These are phyloP conservation scores for Aspergillus niger DNA, from an alignment of 2,329 filamentous ascomycete species.

Conservation along the genomic window DNA sequence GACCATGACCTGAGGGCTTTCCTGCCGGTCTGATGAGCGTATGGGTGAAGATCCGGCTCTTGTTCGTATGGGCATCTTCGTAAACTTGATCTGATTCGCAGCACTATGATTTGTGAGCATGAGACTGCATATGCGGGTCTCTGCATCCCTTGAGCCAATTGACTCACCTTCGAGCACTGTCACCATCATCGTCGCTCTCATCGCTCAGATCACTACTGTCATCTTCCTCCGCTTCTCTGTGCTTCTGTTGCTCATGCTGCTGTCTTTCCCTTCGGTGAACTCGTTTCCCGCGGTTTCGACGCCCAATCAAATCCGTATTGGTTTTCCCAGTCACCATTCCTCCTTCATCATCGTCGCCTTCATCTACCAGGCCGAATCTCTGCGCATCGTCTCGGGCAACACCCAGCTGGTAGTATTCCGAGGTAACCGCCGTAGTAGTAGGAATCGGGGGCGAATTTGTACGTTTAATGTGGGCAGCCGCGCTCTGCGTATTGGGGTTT, in stretches of 20 bases:
- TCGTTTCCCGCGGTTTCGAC: slow-evolving; percentile 39
- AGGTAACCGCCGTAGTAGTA: slow-evolving; percentile 57
- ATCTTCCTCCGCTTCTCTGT: slow-evolving; percentile 60
- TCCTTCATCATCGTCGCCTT: slow-evolving; percentile 63
- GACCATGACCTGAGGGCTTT: slow-evolving; percentile 52
- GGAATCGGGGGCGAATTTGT: slow-evolving; percentile 69
- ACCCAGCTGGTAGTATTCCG: slow-evolving; percentile 62
- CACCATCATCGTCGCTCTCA: slow-evolving; percentile 65
- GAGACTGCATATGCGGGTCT: not conserved
- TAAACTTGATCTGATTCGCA: slow-evolving; percentile 90
- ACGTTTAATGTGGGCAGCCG: slow-evolving; percentile 60
- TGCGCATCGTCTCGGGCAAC: slow-evolving; percentile 31
- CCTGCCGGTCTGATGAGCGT: slow-evolving; percentile 53
- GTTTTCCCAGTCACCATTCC: slow-evolving; percentile 64
- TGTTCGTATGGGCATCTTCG: slow-evolving; percentile 87
- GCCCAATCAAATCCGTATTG: slow-evolving; percentile 59
- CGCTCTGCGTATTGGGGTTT: slow-evolving; percentile 39
- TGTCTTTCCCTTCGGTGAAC: slow-evolving; percentile 40
- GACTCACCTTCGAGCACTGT: slow-evolving; percentile 42
- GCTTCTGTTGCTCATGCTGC: slow-evolving; percentile 55
- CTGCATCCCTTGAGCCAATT: not conserved
- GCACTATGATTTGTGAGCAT: slow-evolving; percentile 52
- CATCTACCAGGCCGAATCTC: slow-evolving; percentile 36
- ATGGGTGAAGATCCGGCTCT: slow-evolving; percentile 88
- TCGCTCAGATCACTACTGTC: slow-evolving; percentile 68